Base-by-base conservation (phyloP, 257 asterid genomes). In the Phtheirospermum japonicum region DNA sequence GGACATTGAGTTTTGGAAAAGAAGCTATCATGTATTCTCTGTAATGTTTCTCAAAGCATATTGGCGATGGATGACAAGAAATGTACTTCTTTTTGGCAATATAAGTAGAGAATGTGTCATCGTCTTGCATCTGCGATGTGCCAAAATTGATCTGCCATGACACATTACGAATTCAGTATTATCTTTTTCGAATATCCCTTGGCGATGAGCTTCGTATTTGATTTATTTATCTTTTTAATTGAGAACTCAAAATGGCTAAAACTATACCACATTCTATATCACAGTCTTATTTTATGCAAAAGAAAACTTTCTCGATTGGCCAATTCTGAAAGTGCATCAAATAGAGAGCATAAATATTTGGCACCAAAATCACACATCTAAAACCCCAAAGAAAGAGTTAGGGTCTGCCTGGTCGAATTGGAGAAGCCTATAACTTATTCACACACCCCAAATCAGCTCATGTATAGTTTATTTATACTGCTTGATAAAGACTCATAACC, bases 1-100 rank as follows among this genome's bases (percentile, higher is more conserved):
- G 91, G 76, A 75, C 67, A 74, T 82, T 76, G 70, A 88, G 82
- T 49, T 79, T 85, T 19, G 85, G 84, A 42, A 90, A 49, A 36
- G 96, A 83, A 67, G 89, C 86, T 72, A 83, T 85, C 83, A 90
- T 79, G 79, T 85, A 90, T 52, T 88, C 95, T 63, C 98, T 79
- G 76, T 88, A 90, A 74, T 83, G 79, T 70, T 88, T 88, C 85
- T 90, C 91, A 53, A 74, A 81, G 79, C 98, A 90, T 77, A 90
- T 85, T 49, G 89, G 96, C 57, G 98, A 85, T 57, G 91, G 77
- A 71, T 83, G 82, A 58, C 73, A 82, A 66, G 86, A 77, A 66
- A 73, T 68, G 65, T 67, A 75, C 68, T 79, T 87, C 73, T 65
- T 86, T 57, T 76, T 59, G 18, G 82, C 75, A 74, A 20, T 18